A percentile compares a stretch with the other conserved stretches of the same genome.
These are phyloP conservation scores for Pichia phayaonensis DNA, from an alignment of 805 yeast species.

Conservation along the genomic window DNA sequence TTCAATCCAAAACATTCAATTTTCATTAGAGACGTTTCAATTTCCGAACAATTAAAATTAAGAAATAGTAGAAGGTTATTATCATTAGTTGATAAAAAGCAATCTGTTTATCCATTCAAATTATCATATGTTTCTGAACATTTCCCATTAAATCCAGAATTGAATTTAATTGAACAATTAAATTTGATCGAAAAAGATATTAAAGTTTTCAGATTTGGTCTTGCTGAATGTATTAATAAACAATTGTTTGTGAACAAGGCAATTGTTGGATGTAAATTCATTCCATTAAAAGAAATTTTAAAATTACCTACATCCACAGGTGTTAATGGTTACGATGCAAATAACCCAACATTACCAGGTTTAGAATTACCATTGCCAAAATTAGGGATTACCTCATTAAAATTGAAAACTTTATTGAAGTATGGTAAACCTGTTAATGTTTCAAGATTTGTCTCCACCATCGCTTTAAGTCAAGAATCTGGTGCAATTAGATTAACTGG, in stretches of 20 bases:
- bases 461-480: conserved; percentile 42
- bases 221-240: conserved; percentile 72
- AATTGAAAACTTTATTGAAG: conserved; percentile 55
- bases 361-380: conserved; percentile 70
- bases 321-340: conserved; percentile 56
- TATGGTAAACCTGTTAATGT: conserved; percentile 47
- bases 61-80: conserved; percentile 66
- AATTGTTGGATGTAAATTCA: conserved; percentile 60
- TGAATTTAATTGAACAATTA: conserved; percentile 31
- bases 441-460: conserved; percentile 75
- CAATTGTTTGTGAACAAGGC: conserved; percentile 71
- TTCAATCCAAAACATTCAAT: conserved; percentile 61
- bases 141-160: conserved; percentile 48
- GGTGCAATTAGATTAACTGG: conserved; percentile 79
- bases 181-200: conserved; percentile 45
- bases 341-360: conserved; percentile 59
- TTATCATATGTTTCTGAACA: conserved; percentile 57
- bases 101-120: conserved; percentile 90
- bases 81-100: conserved; percentile 58
- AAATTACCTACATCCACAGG: conserved; percentile 63
- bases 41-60: conserved; percentile 67
- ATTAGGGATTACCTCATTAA: conserved; percentile 62
- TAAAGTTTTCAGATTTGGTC: conserved; percentile 61
- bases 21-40: conserved; percentile 81
- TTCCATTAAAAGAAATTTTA: conserved; percentile 61